Conservation (phyloP, 2,329 filamentous ascomycete genomes). For the Monascus ruber region DNA sequence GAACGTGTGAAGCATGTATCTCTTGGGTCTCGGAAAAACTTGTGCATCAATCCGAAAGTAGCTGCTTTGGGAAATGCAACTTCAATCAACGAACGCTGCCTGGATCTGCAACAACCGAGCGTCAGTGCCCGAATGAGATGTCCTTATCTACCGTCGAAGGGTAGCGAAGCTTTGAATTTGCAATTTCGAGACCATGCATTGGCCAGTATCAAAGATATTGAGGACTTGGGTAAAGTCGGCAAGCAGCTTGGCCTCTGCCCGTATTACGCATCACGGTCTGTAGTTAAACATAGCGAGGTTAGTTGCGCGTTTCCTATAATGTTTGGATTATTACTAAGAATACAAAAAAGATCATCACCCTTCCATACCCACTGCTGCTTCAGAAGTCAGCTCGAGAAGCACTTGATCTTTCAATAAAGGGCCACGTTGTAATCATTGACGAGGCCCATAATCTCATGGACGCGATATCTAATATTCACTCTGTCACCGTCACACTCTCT, state of each 20-base stretch:
- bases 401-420: slow-evolving; percentile 71
- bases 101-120: slow-evolving; percentile 71
- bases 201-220: slow-evolving; percentile 81
- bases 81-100: slow-evolving; percentile 85
- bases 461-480: slow-evolving; percentile 77
- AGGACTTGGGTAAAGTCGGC: slow-evolving; percentile 72
- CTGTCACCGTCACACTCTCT: slow-evolving; percentile 59
- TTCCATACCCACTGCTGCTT: slow-evolving; percentile 83
- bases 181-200: slow-evolving; percentile 77
- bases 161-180: slow-evolving; percentile 58
- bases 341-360: slow-evolving; percentile 57
- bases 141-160: slow-evolving; percentile 64
- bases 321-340: slow-evolving; percentile 3
- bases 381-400: slow-evolving; percentile 82
- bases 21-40: slow-evolving; percentile 72
- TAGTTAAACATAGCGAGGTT: slow-evolving; percentile 67
- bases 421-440: slow-evolving; percentile 87
- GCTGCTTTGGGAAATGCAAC: slow-evolving; percentile 55
- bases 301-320: slow-evolving; percentile 5
- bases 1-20: slow-evolving; percentile 70
- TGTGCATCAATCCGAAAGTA: slow-evolving; percentile 83
- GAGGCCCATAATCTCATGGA: slow-evolving; percentile 98
- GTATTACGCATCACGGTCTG: slow-evolving; percentile 86
- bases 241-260: slow-evolving; percentile 74
- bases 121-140: slow-evolving; percentile 57